These are phyloP conservation scores for Trichoderma hamatum DNA, from an alignment of 2,329 filamentous ascomycete species.

Conservation along the genomic window DNA sequence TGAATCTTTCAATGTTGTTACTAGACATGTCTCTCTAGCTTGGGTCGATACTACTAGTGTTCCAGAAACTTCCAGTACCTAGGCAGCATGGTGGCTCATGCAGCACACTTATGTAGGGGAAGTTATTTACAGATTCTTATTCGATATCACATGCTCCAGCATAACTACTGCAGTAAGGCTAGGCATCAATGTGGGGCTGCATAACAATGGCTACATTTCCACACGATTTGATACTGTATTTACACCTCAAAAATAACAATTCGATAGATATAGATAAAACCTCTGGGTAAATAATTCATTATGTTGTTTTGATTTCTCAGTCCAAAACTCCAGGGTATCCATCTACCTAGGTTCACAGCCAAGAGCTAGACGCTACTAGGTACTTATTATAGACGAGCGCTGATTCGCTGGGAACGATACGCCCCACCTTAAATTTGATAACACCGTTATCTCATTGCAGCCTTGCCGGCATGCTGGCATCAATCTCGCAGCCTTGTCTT, in stretches of 20 bases:
- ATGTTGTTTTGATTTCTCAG: neutral
- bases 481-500: constrained; percentile 11
- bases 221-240: neutral
- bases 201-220: neutral
- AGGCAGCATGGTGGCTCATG: neutral
- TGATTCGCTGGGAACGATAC: neutral
- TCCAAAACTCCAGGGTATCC: neutral
- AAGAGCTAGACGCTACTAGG: neutral
- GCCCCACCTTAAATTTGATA: neutral
- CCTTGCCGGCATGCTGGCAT: constrained; percentile 14
- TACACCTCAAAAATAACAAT: neutral
- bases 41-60: neutral
- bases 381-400: neutral
- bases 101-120: neutral
- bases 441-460: neutral
- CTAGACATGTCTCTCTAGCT: neutral
- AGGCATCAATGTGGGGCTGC: neutral
- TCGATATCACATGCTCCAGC: too few species aligned
- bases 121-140: neutral
- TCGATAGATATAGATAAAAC: neutral
- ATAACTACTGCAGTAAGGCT: neutral
- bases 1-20: neutral
- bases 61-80: neutral
- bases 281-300: neutral
- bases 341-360: neutral